Evolutionary conservation across 225 moss, liverwort and hornwort genomes (phyloP).

Genomic region (Marchantia polymorpha): DNA sequence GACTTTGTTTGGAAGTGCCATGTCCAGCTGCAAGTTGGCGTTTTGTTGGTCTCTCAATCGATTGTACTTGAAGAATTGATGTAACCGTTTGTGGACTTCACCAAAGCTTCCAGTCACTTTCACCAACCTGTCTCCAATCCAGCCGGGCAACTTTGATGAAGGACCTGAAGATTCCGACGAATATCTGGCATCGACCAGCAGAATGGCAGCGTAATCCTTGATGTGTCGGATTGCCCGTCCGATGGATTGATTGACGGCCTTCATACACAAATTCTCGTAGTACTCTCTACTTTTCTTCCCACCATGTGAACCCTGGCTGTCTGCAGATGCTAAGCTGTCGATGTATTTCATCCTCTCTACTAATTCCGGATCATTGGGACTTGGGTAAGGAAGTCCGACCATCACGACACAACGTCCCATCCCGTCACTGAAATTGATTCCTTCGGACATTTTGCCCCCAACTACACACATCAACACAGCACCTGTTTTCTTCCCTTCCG

Average conservation of each 20-base stretch:
- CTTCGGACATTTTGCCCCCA: conserved; percentile 98
- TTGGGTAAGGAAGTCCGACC: conserved; percentile 94
- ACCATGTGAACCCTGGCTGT: conserved; percentile 36
- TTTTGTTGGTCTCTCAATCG: conserved; percentile 21
- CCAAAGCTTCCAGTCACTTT: conserved; percentile 76
- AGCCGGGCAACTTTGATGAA: conserved; percentile 75
- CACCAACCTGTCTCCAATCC: conserved; percentile 79
- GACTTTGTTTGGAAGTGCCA: no score
- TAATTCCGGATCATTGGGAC: conserved; percentile 84
- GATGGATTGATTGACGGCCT: conserved; percentile 95
- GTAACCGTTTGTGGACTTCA: conserved; percentile 77
- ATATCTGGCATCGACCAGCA: conserved; percentile 86
- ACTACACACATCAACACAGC: conserved; percentile 93
- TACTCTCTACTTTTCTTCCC: conserved; percentile 78
- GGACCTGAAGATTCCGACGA: conserved; percentile 57
- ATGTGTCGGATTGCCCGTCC: conserved; percentile 94
- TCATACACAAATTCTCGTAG: conserved; percentile 98
- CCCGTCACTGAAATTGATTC: conserved; percentile 95
- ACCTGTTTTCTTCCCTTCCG: conserved; percentile 51
- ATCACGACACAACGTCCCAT: conserved; percentile 98
- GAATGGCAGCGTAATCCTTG: conserved; percentile 86
- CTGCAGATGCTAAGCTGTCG: conserved; percentile 50
- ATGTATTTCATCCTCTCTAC: conserved; percentile 89
- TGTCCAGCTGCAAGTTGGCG: neutral
- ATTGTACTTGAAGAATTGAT: conserved; percentile 82